phyloP scores from a whole-genome alignment of 2,329 filamentous ascomycete species.

The Colletotrichum magnum region DNA sequence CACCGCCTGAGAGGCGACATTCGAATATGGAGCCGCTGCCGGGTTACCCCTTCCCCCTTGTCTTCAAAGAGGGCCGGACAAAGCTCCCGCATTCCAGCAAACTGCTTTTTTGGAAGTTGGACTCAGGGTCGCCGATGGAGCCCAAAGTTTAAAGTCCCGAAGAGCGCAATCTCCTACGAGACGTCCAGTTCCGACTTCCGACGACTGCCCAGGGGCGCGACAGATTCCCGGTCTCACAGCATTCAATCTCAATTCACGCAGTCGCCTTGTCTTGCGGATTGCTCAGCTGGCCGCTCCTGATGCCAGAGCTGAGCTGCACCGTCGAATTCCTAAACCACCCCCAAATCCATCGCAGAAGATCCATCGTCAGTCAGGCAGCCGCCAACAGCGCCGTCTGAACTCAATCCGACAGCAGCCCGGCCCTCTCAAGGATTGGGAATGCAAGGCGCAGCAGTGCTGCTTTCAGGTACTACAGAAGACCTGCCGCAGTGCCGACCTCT shows the following conservation, averaged over 20 bases:
- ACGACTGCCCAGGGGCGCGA: not conserved
- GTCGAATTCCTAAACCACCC: no score
- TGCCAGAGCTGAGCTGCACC: no score
- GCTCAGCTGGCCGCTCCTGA: no score
- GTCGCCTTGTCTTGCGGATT: not conserved
- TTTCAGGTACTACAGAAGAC: not conserved
- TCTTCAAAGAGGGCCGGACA: no score
- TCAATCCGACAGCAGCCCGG: not conserved
- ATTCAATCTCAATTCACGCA: not conserved
- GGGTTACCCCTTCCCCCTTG: no score
- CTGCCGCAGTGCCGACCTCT: no score
- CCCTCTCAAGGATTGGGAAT: not conserved
- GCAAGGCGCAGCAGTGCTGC: not conserved
- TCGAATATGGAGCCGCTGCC: no score
- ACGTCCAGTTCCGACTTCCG: not conserved
- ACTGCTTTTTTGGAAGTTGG: not conserved
- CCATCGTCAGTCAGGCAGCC: no score
- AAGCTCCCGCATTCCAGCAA: not conserved
- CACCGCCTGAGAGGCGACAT: not conserved
- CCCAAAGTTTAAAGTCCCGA: not conserved
- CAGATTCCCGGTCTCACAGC: no score
- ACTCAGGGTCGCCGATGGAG: conserved; percentile 7
- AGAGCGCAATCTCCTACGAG: conserved; percentile 6
- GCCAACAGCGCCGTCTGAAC: not conserved
- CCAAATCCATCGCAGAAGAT: not conserved